Evolutionary conservation across 2,329 filamentous ascomycete genomes (phyloP).

Genomic region (Diplocarpon rosae): DNA sequence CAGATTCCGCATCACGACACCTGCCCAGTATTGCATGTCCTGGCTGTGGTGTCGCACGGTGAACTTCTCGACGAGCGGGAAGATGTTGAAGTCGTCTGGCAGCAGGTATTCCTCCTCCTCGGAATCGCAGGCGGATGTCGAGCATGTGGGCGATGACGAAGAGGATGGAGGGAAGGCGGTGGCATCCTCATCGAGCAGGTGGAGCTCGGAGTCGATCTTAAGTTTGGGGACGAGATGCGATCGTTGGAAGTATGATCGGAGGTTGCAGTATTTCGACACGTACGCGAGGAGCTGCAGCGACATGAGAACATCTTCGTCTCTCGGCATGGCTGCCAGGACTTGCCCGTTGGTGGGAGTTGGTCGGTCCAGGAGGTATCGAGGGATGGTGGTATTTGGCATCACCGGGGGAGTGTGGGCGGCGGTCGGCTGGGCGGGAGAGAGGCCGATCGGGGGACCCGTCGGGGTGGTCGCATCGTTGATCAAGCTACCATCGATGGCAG

Average conservation of each 20-base stretch:
- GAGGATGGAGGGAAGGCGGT: conserved; percentile 25
- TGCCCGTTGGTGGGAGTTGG: conserved; percentile 55
- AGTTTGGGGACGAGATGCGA: conserved; percentile 88
- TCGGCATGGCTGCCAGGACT: conserved; percentile 81
- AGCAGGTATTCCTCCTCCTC: conserved; percentile 72
- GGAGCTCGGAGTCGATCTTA: conserved; percentile 77
- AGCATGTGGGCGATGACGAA: conserved; percentile 24
- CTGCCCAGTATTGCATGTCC: conserved; percentile 99
- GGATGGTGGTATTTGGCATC: conserved; percentile 61
- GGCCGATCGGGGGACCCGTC: conserved; percentile 54
- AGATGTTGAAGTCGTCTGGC: conserved; percentile 95
- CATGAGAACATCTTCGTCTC: conserved; percentile 97
- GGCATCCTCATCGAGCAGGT: conserved; percentile 60
- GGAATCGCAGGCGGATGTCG: conserved; percentile 28
- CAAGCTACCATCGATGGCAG: conserved; percentile 74
- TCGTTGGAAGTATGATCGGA: conserved; percentile 88
- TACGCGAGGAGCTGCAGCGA: conserved; percentile 93
- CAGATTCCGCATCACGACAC: conserved; percentile 96
- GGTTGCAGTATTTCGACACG: conserved; percentile 96
- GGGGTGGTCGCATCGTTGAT: conserved; percentile 59
- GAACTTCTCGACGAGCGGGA: conserved; percentile 96
- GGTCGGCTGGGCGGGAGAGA: conserved; percentile 53
- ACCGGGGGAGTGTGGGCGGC: conserved; percentile 64
- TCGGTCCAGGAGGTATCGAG: conserved; percentile 68
- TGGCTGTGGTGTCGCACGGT: conserved; percentile 89